A percentile compares a stretch with the other conserved stretches of the same genome.
Conservation (phyloP, 805 yeast genomes). For the Cyberlindnera japonica region DNA sequence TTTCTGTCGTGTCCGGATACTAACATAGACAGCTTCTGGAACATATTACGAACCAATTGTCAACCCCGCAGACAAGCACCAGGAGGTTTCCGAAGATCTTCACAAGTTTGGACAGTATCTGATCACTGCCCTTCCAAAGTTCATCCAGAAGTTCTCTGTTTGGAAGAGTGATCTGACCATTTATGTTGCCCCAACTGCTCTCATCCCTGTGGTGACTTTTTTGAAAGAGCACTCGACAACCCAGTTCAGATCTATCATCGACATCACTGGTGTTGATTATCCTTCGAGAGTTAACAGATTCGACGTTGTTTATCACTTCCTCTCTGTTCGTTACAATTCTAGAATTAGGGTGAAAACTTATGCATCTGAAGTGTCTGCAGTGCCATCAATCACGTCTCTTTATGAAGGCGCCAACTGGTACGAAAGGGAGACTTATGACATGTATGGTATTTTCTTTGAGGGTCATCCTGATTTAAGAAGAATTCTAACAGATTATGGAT, state of each 20-base stretch:
- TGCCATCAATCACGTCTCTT: constrained; percentile 71
- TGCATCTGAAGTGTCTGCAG: constrained; percentile 78
- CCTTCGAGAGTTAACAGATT: constrained; percentile 82
- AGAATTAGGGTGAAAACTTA: constrained; percentile 86
- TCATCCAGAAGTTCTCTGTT: constrained; percentile 76
- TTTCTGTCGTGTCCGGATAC: not conserved
- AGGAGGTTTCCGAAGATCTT: constrained; percentile 61
- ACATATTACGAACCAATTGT: constrained; percentile 35
- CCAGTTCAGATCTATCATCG: constrained; percentile 75
- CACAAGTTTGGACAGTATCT: constrained; percentile 80
- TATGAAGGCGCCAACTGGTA: constrained; percentile 86
- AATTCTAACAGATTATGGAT: constrained; percentile 88
- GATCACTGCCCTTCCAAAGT: constrained; percentile 76
- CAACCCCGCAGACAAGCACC: constrained; percentile 76
- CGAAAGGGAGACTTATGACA: constrained; percentile 85
- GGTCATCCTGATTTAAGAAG: constrained; percentile 88
- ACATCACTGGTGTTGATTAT: constrained; percentile 83
- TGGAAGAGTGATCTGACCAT: constrained; percentile 87
- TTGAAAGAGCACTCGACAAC: constrained; percentile 75
- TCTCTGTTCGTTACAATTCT: constrained; percentile 79
- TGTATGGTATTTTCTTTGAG: constrained; percentile 84
- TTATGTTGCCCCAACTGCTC: constrained; percentile 70
- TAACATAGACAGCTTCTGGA: constrained; percentile 17
- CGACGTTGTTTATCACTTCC: constrained; percentile 80
- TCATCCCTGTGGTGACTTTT: constrained; percentile 67